Conservation (phyloP, 2,329 filamentous ascomycete genomes). For the Fusarium musae region DNA sequence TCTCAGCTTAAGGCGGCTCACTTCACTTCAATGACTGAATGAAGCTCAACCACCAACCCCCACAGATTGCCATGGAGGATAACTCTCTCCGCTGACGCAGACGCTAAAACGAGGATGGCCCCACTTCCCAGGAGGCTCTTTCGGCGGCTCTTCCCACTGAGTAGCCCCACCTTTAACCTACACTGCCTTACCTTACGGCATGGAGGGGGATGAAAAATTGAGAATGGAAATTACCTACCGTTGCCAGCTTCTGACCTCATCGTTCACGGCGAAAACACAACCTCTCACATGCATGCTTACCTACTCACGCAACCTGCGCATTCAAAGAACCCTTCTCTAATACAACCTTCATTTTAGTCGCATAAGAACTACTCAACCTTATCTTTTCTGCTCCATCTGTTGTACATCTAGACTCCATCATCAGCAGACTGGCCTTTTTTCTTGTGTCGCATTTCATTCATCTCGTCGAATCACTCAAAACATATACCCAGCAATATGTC, state of each 20-base stretch:
- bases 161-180: conserved; percentile 1
- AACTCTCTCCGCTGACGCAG: neutral
- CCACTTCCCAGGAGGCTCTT: conserved; percentile 19
- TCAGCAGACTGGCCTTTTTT: neutral
- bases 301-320: conserved; percentile 1
- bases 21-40: neutral
- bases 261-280: neutral
- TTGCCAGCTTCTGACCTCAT: conserved; percentile 35
- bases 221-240: neutral
- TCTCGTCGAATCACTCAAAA: neutral
- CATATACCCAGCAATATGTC: conserved; percentile 56
- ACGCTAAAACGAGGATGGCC: neutral
- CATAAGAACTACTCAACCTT: neutral
- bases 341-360: too few species aligned
- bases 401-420: neutral
- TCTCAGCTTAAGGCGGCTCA: neutral
- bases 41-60: neutral
- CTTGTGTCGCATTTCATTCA: neutral
- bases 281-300: neutral
- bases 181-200: neutral
- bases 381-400: neutral
- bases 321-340: neutral
- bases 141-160: neutral
- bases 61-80: neutral
- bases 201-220: conserved; percentile 16